phyloP scores from a whole-genome alignment of 2,329 filamentous ascomycete genomes.

The Fusarium sp. region DNA sequence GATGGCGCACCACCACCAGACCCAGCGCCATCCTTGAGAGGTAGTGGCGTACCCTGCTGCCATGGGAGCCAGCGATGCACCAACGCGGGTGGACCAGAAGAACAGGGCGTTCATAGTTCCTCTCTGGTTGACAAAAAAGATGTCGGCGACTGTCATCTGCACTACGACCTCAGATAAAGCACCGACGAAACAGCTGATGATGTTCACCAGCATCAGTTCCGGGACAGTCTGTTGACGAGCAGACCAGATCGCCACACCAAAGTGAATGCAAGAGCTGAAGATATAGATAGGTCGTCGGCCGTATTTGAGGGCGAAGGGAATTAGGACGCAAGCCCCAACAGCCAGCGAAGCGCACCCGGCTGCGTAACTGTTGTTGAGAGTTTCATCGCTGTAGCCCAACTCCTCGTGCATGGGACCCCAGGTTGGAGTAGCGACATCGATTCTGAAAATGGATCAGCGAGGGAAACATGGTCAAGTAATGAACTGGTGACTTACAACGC shows the following conservation, averaged over 20 bases:
- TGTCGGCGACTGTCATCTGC: constrained; percentile 56
- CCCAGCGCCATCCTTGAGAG: constrained; percentile 52
- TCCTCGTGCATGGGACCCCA: constrained; percentile 25
- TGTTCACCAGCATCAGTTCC: constrained; percentile 62
- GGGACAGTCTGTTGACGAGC: constrained; percentile 59
- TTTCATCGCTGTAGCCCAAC: constrained; percentile 9
- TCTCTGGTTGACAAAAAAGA: constrained; percentile 54
- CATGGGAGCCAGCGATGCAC: constrained; percentile 51
- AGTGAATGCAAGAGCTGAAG: constrained; percentile 57
- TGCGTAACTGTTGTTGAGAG: constrained; percentile 12
- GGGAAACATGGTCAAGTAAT: too few relatives aligned
- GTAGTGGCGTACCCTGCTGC: constrained; percentile 49
- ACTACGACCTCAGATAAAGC: constrained; percentile 58
- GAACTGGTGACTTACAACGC: constrained; percentile 12
- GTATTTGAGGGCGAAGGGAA: constrained; percentile 46
- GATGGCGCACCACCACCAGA: constrained; percentile 56
- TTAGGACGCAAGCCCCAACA: constrained; percentile 42
- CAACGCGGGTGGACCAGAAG: constrained; percentile 47
- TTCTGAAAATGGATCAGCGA: too few relatives aligned
- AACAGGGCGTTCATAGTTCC: constrained; percentile 59
- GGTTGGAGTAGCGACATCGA: constrained; percentile 65
- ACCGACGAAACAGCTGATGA: constrained; percentile 54
- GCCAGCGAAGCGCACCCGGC: constrained; percentile 37
- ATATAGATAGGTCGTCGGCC: constrained; percentile 47
- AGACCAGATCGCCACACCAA: constrained; percentile 57